Evolutionary conservation across 441 rosid species (phyloP), one percentile per base, ranked within the genome.

Genomic region (Caryocar brasiliense): DNA sequence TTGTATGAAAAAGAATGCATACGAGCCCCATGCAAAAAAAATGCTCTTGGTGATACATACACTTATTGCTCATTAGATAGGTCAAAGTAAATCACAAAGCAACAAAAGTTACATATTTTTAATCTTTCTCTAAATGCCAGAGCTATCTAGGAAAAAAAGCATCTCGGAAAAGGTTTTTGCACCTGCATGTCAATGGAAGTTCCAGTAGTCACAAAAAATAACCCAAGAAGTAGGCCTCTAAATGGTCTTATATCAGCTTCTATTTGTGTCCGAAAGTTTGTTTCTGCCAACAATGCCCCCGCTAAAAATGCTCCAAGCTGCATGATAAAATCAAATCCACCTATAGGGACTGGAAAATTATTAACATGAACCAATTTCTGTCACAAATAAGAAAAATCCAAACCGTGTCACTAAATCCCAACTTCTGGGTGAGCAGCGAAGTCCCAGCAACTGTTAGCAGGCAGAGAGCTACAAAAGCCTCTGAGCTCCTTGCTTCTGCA

Each of bases 301-400:
- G 98, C 96, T 50, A 91, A 75, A 76, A 91, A 91, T 40, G 96
- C 96, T 75, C 96, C 98, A 58, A 91, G 96, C 98, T 91, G 76
- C 54, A 67, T 43, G 53, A 64, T 39, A 30, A 45, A 64, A 33
- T 30, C 32, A 30, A 59, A 30, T 34, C 37, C 36, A 23, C 25
- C 13, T 32, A 29, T 44, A 50, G 47, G 56, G 11, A 32, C 51
- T 12, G 24, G 10, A 14, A 49, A 56, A 41, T 29, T 10, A 57
- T 45, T 49, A 25, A 26, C 4, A 32, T 6, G 20, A 70, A 51
- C 18, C 12, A 13, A 12, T 58, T 14, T 32, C 20, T 45, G 41
- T 51, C 47, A 54, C 19, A n/a, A 26, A 51, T 40, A 20, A 30
- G 40, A 23, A 35, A 46, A 44, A 60, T 21, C 15, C 11, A 49